Conservation (phyloP, 192 early-diverging fungal genomes). For the Backusella circina region DNA sequence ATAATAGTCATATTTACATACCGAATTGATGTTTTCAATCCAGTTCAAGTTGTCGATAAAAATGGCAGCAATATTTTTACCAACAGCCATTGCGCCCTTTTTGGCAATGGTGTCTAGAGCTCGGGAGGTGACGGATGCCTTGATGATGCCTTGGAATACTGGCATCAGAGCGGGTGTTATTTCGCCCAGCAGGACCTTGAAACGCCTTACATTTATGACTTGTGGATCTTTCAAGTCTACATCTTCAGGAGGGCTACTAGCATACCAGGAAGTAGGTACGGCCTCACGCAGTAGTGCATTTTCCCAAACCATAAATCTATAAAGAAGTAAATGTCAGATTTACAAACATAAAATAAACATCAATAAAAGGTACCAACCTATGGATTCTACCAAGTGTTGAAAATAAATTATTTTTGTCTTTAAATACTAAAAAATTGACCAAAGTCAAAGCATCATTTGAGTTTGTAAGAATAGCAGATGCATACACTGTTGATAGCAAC, state of each 20-base stretch:
- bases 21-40: not conserved
- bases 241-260: constrained; percentile 23
- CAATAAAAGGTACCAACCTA: constrained; percentile 16
- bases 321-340: not conserved
- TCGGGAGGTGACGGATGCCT: constrained; percentile 51
- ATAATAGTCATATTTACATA: constrained; percentile 52
- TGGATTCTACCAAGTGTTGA: constrained; percentile 56
- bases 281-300: constrained; percentile 49
- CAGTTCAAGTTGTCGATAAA: constrained; percentile 51
- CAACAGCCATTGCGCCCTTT: constrained; percentile 56
- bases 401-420: constrained; percentile 42
- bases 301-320: constrained; percentile 56
- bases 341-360: not conserved
- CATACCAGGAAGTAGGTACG: constrained; percentile 67
- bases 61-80: constrained; percentile 13
- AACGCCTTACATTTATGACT: constrained; percentile 62
- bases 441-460: constrained; percentile 54
- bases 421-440: constrained; percentile 53
- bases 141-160: constrained; percentile 60
- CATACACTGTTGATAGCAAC: constrained; percentile 68
- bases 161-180: constrained; percentile 59
- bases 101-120: not conserved
- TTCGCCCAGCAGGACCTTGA: constrained; percentile 62
- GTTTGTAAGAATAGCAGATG: constrained; percentile 58
- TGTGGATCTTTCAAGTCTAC: constrained; percentile 41